A percentile compares a stretch with the other conserved stretches of the same genome.
These are phyloP conservation scores for Microcera coccophila DNA, from an alignment of 2,329 filamentous ascomycete genomes.

Conservation along the genomic window DNA sequence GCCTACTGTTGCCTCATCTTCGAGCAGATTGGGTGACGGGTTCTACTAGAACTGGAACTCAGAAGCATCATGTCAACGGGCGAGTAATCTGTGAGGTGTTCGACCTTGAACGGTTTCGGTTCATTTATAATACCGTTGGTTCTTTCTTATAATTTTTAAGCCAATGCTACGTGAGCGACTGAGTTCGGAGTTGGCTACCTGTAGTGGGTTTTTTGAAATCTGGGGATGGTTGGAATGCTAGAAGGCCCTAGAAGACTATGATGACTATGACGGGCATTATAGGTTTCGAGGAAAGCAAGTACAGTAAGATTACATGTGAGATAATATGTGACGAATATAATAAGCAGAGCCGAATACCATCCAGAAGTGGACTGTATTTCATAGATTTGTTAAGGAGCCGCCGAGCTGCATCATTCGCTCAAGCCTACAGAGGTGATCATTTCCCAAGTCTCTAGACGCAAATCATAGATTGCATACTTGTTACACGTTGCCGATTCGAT, in stretches of 20 bases:
- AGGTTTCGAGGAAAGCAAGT: conserved; percentile 6
- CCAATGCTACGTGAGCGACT: neutral
- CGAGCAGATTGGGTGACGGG: conserved; percentile 31
- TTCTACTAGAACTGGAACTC: conserved; percentile 23
- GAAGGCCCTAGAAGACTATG: neutral
- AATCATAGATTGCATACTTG: too few species aligned
- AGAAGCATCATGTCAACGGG: conserved; percentile 1
- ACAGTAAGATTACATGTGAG: conserved; percentile 16
- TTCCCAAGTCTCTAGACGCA: too few species aligned
- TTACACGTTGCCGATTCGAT: too few species aligned
- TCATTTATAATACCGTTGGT: neutral
- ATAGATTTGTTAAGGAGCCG: too few species aligned
- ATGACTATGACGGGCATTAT: conserved; percentile 23
- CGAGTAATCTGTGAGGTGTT: too few species aligned
- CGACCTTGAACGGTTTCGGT: too few species aligned
- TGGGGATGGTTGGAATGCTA: neutral
- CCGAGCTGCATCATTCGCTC: too few species aligned
- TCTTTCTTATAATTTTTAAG: neutral
- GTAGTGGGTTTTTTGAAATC: neutral
- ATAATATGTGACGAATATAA: conserved; percentile 20
- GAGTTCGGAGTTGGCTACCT: neutral
- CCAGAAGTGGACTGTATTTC: too few species aligned
- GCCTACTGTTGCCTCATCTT: conserved; percentile 28
- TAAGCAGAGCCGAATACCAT: conserved; percentile 11
- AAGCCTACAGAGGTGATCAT: too few species aligned